Evolutionary conservation across 441 rosid genomes (phyloP).

Genomic region (Gossypium lobatum): DNA sequence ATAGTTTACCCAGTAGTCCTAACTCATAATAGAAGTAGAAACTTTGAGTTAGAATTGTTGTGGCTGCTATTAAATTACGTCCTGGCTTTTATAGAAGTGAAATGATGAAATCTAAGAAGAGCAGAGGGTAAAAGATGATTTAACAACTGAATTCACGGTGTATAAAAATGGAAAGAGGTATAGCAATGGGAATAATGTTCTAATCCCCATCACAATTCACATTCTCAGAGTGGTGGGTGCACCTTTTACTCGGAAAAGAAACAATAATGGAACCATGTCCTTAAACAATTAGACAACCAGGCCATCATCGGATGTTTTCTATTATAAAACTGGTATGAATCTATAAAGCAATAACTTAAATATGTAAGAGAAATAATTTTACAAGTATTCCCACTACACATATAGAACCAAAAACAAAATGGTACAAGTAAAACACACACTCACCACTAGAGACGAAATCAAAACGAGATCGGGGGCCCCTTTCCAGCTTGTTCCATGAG

Average conservation of each 20-base stretch:
- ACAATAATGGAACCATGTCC: background rate
- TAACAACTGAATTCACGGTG: background rate
- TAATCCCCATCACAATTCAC: background rate
- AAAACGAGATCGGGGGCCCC: conserved; percentile 10
- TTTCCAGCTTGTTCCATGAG: background rate
- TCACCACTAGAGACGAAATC: conserved; percentile 15
- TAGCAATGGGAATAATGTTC: background rate
- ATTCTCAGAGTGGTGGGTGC: background rate
- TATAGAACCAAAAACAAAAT: conserved; percentile 1
- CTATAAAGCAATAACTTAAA: background rate
- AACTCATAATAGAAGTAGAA: too few relatives aligned
- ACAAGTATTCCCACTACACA: conserved; percentile 6
- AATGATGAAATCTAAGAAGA: background rate
- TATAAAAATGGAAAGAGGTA: background rate
- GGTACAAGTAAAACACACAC: conserved; percentile 10
- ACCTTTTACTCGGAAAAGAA: background rate
- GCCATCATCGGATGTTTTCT: background rate
- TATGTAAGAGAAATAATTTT: conserved; percentile 2
- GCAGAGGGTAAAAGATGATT: background rate
- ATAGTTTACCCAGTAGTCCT: too few relatives aligned
- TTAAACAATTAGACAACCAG: background rate
- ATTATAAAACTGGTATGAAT: background rate
- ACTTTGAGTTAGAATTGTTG: background rate
- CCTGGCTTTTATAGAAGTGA: background rate
- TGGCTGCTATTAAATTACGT: background rate